Evolutionary conservation across 2,329 filamentous ascomycete genomes (phyloP).

Genomic region (Colletotrichum tropicale): DNA sequence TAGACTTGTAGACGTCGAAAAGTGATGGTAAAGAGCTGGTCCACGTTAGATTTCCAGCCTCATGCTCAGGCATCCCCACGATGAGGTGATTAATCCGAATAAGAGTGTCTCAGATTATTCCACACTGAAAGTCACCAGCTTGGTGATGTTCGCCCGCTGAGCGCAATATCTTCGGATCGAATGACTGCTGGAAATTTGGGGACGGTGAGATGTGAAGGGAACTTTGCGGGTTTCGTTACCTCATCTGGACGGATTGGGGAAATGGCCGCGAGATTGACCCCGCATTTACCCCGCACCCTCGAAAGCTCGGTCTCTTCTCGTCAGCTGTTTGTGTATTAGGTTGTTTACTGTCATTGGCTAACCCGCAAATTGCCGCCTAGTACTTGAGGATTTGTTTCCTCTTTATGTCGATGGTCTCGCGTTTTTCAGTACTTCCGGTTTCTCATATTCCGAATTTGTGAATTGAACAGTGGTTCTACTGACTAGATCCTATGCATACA

Average conservation of each 20-base stretch:
- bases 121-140: rapidly evolving
- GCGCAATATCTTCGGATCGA: neutral
- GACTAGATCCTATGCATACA: neutral
- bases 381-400: neutral
- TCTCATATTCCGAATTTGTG: neutral
- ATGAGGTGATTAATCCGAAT: neutral
- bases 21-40: neutral
- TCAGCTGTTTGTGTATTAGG: neutral
- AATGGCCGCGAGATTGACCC: neutral
- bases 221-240: neutral
- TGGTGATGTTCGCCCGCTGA: neutral
- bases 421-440: neutral
- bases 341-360: neutral
- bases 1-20: neutral
- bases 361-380: neutral
- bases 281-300: neutral
- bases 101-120: neutral
- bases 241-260: neutral
- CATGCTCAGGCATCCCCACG: neutral
- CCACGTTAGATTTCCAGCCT: neutral
- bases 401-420: neutral
- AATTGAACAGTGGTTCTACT: neutral
- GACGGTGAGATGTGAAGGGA: neutral
- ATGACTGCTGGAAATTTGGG: neutral
- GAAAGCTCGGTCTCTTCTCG: neutral